Evolutionary conservation across 106 monocot species (phyloP), one percentile per base, ranked within the genome.

Genomic region (Apostasia ramifera): DNA sequence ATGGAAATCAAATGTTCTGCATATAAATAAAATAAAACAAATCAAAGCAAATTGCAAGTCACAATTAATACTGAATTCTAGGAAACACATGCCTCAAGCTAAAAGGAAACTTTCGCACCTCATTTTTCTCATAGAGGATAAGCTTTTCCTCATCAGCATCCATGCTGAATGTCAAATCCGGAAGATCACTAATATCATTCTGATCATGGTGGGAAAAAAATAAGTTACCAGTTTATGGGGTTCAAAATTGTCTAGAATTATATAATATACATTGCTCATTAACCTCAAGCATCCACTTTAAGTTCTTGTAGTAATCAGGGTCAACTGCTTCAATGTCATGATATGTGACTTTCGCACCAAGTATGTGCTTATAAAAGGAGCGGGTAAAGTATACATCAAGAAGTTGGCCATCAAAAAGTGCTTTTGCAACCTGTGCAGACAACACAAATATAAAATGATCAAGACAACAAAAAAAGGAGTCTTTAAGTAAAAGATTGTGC

Each of bases 201-300:
- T 91, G 87, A 73, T 69, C 26, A 79, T 73, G 65, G 8, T 8
- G 13, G 53, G 1, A 40, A 37, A 40, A 53, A 61, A 63, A 13
- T 63, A 53, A 26, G 26, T 26, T 26, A 26, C 26, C 26, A 26
- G 26, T 26, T 26, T 26, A 26, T 26, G 26, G 26, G 26, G 26
- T 26, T 26, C 26, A 26, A 26, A 26, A 26, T 26, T 26, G 26
- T 26, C 26, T 26, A 26, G 26, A 26, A 26, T 26, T 26, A 26
- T 26, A 50, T 41, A 3, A 40, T 14, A 49, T 8, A 49, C 40
- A 45, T 61, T 26, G 26, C 26, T 26, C 63, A 58, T 72, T 38
- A 64, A 86, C 91, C 86, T 91, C 86, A 57, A 91, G 91, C 91
- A 91, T 91, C 91, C 91, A 91, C 56, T 91, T 91, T 61, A 91